Evolutionary conservation across 371 early-diverging fungal genomes (phyloP), one percentile per base, ranked within the genome.

Genomic region (Actinomortierella wolfii): DNA sequence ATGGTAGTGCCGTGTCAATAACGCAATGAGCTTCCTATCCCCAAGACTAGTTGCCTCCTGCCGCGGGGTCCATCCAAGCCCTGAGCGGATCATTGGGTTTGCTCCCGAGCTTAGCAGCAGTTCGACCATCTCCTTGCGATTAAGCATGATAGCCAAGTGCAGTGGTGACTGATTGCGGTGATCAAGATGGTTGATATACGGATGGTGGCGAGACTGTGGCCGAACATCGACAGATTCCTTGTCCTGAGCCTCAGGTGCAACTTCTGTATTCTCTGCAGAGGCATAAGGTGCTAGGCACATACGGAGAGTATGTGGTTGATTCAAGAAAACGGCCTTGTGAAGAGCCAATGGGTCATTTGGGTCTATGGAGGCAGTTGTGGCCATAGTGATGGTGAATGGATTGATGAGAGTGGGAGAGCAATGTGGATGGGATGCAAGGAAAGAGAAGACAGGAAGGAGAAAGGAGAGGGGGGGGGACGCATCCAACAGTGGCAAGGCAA

Each of bases 71-170:
- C 73, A 71, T 0, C 73, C 73, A 21, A 66, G 57, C 2, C 73
- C 73, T 1, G 73, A 71, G 26, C 73, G 73, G 47, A 54, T 58
- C 42, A 71, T 15, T 4, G 73, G 73, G 50, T 71, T 71, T 5
- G 73, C 76, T 2, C 73, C 76, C 0, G 67, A 61, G 23, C 67
- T 45, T n/a, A 76, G 53, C 1, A 76, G 59, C 17, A 76, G 29
- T 11, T 23, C 13, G 45, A 76, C 67, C 40, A 59, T 56, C 3
- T 69, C 71, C 43, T 60, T 71, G 41, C 71, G 67, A 17, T 61
- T 58, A 5, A 66, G 60, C 76, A 76, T 76, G 24, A 76, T 62
- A 9, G 76, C 76, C 18, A 76, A 57, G 56, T 76, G 76, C 17
- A 76, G 55, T 1, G 76, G 67, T 0, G 76, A 63, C 24, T 51